These are phyloP conservation scores for Suillus occidentalis DNA, from an alignment of 768 basidiomycete species.

Conservation along the genomic window DNA sequence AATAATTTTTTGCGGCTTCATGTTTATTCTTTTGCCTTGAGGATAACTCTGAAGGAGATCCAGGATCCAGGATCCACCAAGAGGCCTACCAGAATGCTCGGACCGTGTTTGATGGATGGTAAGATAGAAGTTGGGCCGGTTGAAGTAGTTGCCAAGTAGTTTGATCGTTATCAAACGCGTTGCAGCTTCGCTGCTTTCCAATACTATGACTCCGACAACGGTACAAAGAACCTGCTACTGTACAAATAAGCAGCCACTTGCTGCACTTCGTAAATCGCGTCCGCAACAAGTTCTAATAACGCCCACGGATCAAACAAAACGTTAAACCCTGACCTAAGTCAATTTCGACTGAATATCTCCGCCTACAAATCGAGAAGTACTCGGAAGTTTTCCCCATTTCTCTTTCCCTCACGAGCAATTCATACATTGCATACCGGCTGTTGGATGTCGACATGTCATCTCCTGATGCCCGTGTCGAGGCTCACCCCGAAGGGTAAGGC, in stretches of 20 bases:
- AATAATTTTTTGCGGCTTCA: too few relatives aligned
- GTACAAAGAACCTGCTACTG: neutral
- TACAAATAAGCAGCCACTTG: neutral
- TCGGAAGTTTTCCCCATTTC: neutral
- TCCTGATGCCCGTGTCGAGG: neutral
- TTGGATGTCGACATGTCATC: neutral
- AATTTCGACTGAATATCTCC: neutral
- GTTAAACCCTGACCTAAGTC: neutral
- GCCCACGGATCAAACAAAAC: constrained; percentile 2
- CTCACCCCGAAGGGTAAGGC: neutral
- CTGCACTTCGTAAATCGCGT: neutral
- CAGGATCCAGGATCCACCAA: too few relatives aligned
- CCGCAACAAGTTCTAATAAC: neutral
- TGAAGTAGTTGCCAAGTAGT: neutral
- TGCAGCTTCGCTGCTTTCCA: neutral
- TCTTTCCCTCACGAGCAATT: neutral
- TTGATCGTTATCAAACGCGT: neutral
- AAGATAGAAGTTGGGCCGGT: neutral
- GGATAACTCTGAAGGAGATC: too few relatives aligned
- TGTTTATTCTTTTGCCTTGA: too few relatives aligned
- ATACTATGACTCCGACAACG: neutral
- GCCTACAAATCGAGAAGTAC: neutral
- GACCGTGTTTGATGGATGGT: too few relatives aligned
- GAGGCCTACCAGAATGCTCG: too few relatives aligned
- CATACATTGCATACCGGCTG: neutral